Base-by-base conservation (phyloP, 805 yeast genomes). In the Starmerella bacillaris region DNA sequence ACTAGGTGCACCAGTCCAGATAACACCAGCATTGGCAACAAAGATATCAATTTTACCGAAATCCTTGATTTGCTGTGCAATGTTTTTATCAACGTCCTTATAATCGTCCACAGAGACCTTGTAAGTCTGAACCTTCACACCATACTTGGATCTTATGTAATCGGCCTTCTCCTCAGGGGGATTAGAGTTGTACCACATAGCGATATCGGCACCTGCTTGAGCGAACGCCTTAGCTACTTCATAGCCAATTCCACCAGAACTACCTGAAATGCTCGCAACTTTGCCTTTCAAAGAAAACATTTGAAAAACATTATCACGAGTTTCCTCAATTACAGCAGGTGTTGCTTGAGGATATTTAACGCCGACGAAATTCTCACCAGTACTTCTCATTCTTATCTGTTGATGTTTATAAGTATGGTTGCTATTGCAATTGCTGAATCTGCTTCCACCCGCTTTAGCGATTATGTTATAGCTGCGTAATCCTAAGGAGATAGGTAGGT, bases 1-100 rank as follows among this genome's bases (percentile, higher is more conserved):
- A 37, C 70, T 51, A 17, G 67, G 65, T 16, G 82, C 83, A 16
- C 68, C 63, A 16, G 69, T 64, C 92, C 92, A 80, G n/a, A 82
- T 73, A 30, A 78, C 72, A 30, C 94, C 94, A 12, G 94, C 94
- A 54, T 82, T 82, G 46, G 92, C 92, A 28, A 82, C 89, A 50
- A 78, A 75, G 22, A 79, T 60, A 55, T 82, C 93, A 45, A 82
- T 72, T 42, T 70, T 70, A 38, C 89, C 89, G 53, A 82, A 80
- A 49, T 79, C 92, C 36, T 55, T 42, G 42, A 62, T 68, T 40
- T 73, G 70, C 53, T 63, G 64, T 22, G 50, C 50, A 33, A 75
- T 60, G 3, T 69, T 64, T 15, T 42, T 44, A 43, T 67, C 67
- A 31, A 76, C 79, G 6, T 54, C 61, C 11, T 59, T 64, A 34